Conservation (phyloP, 768 basidiomycete genomes). For the Tylopilus sp. region DNA sequence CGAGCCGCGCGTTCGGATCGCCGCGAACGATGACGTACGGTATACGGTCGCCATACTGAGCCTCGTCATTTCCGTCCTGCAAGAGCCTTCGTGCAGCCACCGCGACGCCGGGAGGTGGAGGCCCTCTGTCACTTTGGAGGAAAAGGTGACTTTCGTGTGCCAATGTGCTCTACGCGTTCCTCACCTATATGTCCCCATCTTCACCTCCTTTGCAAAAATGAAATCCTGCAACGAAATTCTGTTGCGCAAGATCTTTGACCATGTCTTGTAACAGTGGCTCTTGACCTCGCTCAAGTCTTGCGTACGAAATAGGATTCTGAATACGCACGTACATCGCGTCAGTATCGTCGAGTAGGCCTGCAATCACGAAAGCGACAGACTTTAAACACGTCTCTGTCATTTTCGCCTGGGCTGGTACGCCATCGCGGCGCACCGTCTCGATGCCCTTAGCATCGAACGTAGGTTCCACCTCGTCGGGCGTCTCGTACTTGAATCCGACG, state of each 20-base stretch:
- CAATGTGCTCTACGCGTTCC: too few species aligned
- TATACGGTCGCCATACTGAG: constrained; percentile 90
- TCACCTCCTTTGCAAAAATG: constrained; percentile 92
- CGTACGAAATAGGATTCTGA: constrained; percentile 86
- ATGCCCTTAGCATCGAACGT: constrained; percentile 96
- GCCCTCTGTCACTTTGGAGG: constrained; percentile 63
- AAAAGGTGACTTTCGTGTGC: background rate
- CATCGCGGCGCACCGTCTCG: constrained; percentile 93
- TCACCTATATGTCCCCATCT: constrained; percentile 89
- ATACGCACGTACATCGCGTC: background rate
- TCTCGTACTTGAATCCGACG: constrained; percentile 95
- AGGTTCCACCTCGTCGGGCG: constrained; percentile 71
- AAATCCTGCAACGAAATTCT: constrained; percentile 88
- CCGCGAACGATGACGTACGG: constrained; percentile 84
- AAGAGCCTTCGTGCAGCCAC: constrained; percentile 77
- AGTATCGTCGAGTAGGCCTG: too few species aligned
- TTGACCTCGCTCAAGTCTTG: constrained; percentile 90
- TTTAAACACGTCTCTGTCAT: constrained; percentile 89
- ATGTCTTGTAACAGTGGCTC: constrained; percentile 78
- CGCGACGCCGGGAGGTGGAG: constrained; percentile 88
- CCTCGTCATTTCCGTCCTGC: constrained; percentile 75
- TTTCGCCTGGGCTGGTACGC: constrained; percentile 85
- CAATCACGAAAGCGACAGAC: constrained; percentile 40
- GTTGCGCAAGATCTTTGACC: constrained; percentile 80
- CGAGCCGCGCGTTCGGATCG: constrained; percentile 58